phyloP scores from a whole-genome alignment of 75 land plant genomes.

The Picea glauca region DNA sequence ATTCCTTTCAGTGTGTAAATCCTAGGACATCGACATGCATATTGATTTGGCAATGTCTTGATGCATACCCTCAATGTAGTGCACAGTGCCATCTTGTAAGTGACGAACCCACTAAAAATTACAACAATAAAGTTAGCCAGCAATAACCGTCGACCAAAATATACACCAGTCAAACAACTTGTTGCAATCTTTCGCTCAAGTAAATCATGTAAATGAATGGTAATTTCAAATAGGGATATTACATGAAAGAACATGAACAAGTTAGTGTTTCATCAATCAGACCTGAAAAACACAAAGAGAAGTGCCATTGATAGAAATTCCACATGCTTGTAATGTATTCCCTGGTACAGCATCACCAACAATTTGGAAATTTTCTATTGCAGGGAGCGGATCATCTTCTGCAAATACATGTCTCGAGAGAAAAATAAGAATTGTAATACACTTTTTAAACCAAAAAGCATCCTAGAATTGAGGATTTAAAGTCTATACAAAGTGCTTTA shows the following conservation, averaged over 20 bases:
- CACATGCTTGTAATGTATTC: slow-evolving; percentile 81
- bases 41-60: slow-evolving; percentile 8
- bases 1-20: not conserved
- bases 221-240: not conserved
- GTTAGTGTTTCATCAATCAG: not conserved
- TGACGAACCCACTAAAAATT: slow-evolving; percentile 81
- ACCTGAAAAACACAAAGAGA: slow-evolving; percentile 96
- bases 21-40: not conserved
- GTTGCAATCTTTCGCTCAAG: not conserved
- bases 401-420: slow-evolving; percentile 13
- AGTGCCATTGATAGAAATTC: slow-evolving; percentile 91
- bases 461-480: not conserved
- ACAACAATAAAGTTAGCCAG: slow-evolving; percentile 8
- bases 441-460: not conserved
- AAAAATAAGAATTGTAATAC: not conserved
- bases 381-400: slow-evolving; percentile 95
- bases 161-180: not conserved
- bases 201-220: not conserved
- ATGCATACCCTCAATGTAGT: slow-evolving; percentile 74
- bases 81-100: slow-evolving; percentile 77
- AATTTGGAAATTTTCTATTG: slow-evolving; percentile 79
- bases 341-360: slow-evolving; percentile 91
- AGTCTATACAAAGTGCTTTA: not conserved
- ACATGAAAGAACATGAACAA: not conserved
- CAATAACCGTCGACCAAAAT: not conserved